Evolutionary conservation across 2,329 filamentous ascomycete species (phyloP).

Genomic region (Colletotrichum sp.): DNA sequence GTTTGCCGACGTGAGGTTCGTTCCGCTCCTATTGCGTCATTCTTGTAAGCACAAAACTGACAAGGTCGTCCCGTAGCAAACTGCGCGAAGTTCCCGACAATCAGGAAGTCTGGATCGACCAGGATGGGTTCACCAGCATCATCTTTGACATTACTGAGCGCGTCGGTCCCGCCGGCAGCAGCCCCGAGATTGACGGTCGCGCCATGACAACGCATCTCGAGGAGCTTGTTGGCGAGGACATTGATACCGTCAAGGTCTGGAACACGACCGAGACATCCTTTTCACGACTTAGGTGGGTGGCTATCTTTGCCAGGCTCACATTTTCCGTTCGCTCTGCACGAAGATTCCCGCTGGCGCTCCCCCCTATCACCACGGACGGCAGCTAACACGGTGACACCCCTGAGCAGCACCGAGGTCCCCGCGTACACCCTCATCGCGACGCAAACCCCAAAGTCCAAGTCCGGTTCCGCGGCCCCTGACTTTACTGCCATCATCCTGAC

Average conservation of each 20-base stretch:
- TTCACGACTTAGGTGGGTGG: constrained; percentile 57
- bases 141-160: constrained; percentile 92
- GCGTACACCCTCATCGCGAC: constrained; percentile 75
- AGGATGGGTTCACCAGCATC: constrained; percentile 82
- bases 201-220: constrained; percentile 74
- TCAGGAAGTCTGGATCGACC: constrained; percentile 91
- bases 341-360: background rate
- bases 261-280: constrained; percentile 67
- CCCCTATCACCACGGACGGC: background rate
- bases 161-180: constrained; percentile 61
- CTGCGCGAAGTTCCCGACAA: constrained; percentile 82
- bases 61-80: constrained; percentile 51
- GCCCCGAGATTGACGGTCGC: constrained; percentile 69
- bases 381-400: constrained; percentile 10
- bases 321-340: background rate
- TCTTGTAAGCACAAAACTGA: background rate
- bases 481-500: constrained; percentile 81
- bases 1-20: constrained; percentile 77
- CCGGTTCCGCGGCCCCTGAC: constrained; percentile 50
- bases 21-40: background rate
- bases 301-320: background rate
- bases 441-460: constrained; percentile 48
- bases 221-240: constrained; percentile 70
- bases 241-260: constrained; percentile 70
- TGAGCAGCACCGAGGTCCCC: constrained; percentile 54